These are phyloP conservation scores for Alloteropsis semialata DNA, from an alignment of 176 grass and related monocot species.

Conservation along the genomic window DNA sequence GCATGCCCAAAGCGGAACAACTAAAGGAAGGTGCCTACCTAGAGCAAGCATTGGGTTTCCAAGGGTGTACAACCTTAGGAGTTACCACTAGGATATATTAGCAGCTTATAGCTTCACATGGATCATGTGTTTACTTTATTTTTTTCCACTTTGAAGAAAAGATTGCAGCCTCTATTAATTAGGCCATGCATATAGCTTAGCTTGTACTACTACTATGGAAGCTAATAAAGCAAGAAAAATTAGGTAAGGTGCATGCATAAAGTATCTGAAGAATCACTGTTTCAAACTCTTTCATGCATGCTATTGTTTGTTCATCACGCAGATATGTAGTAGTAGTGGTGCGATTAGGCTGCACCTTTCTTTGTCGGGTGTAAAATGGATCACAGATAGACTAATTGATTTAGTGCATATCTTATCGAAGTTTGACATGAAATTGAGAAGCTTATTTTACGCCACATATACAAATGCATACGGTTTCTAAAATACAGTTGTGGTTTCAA, in stretches of 20 bases:
- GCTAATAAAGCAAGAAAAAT: neutral
- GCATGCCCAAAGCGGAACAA: constrained; percentile 13
- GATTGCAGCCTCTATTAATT: neutral
- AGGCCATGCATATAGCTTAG: neutral
- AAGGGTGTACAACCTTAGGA: neutral
- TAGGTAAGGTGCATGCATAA: neutral
- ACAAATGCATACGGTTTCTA: neutral
- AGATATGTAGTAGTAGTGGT: neutral
- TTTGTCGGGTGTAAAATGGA: neutral
- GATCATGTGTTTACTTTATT: constrained; percentile 2
- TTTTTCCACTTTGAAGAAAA: neutral
- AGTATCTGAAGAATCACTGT: neutral
- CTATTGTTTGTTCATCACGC: neutral
- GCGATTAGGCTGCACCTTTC: neutral
- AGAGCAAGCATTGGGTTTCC: too few relatives aligned
- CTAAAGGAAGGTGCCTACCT: neutral
- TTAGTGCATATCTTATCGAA: neutral
- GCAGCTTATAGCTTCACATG: constrained; percentile 1
- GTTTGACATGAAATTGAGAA: constrained; percentile 8
- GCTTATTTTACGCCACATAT: neutral
- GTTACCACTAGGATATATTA: neutral
- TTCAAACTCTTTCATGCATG: neutral
- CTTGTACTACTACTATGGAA: neutral
- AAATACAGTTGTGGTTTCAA: neutral
- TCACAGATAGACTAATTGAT: neutral